These are phyloP conservation scores for Tuber calosporum DNA, from an alignment of 495 filamentous ascomycete genomes.

Conservation along the genomic window DNA sequence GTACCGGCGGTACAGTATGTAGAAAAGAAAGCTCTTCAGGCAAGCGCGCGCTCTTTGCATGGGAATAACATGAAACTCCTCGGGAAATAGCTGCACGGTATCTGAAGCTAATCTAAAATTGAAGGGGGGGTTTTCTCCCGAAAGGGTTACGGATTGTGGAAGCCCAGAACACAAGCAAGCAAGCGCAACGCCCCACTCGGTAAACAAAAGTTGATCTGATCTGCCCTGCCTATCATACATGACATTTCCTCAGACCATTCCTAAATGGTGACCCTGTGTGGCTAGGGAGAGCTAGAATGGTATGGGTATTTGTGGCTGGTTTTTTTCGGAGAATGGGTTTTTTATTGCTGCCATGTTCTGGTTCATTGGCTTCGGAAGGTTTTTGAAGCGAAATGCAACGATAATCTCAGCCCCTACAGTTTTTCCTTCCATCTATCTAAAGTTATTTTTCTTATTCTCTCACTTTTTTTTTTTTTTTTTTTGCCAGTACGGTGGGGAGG, in stretches of 20 bases:
- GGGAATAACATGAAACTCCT: conserved; percentile 25
- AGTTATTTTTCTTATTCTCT: not conserved
- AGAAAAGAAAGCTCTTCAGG: not conserved
- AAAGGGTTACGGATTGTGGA: not conserved
- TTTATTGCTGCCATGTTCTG: no score
- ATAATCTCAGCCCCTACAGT: conserved; percentile 18
- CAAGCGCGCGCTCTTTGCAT: conserved; percentile 33
- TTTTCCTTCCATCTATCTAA: not conserved
- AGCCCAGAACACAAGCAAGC: conserved; percentile 13
- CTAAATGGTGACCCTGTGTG: conserved; percentile 23
- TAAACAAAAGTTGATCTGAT: conserved; percentile 6
- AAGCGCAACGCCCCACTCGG: conserved; percentile 15
- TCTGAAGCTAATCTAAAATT: conserved; percentile 32
- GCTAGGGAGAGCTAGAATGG: conserved; percentile 4
- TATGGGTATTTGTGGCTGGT: conserved; percentile 23
- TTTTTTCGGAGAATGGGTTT: conserved; percentile 7
- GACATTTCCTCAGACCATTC: conserved; percentile 19
- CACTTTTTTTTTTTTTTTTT: no score
- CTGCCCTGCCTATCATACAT: not conserved
- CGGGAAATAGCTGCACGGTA: conserved; percentile 30
- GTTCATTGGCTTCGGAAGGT: conserved; percentile 7
- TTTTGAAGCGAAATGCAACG: not conserved
- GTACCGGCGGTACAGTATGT: no score
- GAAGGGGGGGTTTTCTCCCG: conserved; percentile 27
- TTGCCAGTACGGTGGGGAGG: no score